These are phyloP conservation scores for Striga hermonthica DNA, from an alignment of 305 asterid genomes.

Conservation along the genomic window DNA sequence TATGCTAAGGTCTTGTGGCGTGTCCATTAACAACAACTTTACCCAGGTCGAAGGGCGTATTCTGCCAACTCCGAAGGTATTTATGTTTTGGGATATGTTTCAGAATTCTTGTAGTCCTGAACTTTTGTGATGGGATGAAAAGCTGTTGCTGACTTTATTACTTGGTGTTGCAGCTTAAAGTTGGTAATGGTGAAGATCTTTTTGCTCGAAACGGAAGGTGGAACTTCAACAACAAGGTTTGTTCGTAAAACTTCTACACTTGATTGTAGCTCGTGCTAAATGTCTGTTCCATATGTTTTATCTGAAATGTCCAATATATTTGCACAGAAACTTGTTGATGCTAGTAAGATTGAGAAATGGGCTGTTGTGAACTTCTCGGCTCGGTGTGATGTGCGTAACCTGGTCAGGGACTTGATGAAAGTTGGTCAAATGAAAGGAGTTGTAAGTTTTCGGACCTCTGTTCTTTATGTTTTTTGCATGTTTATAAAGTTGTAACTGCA, in stretches of 20 bases:
- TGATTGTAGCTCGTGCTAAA: neutral
- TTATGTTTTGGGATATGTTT: neutral
- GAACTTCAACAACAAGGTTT: conserved; percentile 66
- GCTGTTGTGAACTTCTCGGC: conserved; percentile 72
- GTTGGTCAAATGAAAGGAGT: conserved; percentile 55
- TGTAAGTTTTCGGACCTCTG: conserved; percentile 38
- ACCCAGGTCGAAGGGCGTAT: conserved; percentile 3
- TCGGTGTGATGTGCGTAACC: conserved; percentile 45
- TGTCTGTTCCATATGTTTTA: conserved; percentile 3
- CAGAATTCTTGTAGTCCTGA: too few species aligned
- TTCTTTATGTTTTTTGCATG: neutral
- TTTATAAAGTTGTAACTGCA: neutral
- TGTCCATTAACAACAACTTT: neutral
- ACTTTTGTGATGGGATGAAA: neutral
- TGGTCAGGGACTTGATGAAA: conserved; percentile 48
- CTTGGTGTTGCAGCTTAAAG: conserved; percentile 49
- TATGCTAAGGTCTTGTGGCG: neutral
- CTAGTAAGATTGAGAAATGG: conserved; percentile 54
- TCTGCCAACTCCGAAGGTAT: neutral
- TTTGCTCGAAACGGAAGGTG: conserved; percentile 61
- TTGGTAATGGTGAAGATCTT: conserved; percentile 57
- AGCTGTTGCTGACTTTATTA: conserved; percentile 8
- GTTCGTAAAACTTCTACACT: neutral
- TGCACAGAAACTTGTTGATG: conserved; percentile 53
- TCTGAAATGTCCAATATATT: neutral